Conservation (phyloP, 1,284 basidiomycete species). For the Puccinia triticina region DNA sequence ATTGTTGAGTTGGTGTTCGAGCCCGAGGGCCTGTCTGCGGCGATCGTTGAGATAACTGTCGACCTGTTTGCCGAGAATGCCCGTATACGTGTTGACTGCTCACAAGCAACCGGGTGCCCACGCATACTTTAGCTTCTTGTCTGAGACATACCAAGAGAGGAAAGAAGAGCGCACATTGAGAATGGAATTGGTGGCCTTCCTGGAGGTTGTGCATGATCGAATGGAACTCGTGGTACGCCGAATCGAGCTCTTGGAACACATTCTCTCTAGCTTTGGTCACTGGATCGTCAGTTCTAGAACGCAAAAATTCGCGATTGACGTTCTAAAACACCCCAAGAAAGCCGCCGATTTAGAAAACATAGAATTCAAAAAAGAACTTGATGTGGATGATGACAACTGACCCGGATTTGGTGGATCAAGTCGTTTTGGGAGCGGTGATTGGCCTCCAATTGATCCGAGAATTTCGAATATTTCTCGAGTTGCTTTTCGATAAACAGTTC, state of each 20-base stretch:
- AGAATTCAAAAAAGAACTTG: not conserved
- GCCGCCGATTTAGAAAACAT: not conserved
- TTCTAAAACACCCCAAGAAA: constrained; percentile 3
- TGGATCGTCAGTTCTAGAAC: constrained; percentile 27
- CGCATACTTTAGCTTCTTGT: not conserved
- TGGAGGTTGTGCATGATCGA: constrained; percentile 26
- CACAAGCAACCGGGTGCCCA: too few species aligned
- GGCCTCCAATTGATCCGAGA: not conserved
- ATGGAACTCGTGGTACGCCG: constrained; percentile 34
- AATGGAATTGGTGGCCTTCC: constrained; percentile 44
- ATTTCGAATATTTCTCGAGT: constrained; percentile 23
- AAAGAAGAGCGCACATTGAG: constrained; percentile 35
- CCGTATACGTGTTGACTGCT: constrained; percentile 19
- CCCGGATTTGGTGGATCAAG: constrained; percentile 16
- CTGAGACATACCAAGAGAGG: not conserved
- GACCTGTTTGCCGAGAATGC: not conserved
- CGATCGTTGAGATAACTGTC: constrained; percentile 23
- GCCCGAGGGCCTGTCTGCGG: not conserved
- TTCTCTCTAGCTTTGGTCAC: constrained; percentile 33
- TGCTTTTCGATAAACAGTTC: constrained; percentile 30
- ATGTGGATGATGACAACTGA: constrained; percentile 2
- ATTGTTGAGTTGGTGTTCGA: not conserved
- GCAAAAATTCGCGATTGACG: constrained; percentile 37
- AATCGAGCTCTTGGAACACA: constrained; percentile 36
- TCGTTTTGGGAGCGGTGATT: constrained; percentile 22